Conservation (phyloP, 1,284 basidiomycete species). For the Cutaneotrichosporon sp. region DNA sequence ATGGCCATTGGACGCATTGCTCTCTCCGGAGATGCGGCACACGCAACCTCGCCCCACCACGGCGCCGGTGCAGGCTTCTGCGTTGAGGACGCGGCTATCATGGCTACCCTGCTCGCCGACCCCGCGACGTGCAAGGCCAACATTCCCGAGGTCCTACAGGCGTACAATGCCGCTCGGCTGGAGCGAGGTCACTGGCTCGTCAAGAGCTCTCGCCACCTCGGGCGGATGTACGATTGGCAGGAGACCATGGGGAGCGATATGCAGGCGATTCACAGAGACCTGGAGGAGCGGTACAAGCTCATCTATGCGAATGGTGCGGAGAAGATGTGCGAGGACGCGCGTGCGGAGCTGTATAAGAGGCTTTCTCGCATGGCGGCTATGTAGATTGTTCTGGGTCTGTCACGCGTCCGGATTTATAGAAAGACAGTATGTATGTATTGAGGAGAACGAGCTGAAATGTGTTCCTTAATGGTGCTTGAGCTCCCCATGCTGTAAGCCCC, state of each 20-base stretch:
- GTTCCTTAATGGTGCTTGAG: too few species aligned
- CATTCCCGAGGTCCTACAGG: slow-evolving; percentile 7
- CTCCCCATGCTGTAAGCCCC: too few species aligned
- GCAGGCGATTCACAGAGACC: slow-evolving; percentile 11
- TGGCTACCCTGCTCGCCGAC: slow-evolving; percentile 11
- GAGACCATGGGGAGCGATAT: slow-evolving; percentile 15
- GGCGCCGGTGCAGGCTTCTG: slow-evolving; percentile 24
- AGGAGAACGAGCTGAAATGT: too few species aligned
- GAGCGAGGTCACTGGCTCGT: slow-evolving; percentile 21
- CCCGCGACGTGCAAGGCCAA: neutral
- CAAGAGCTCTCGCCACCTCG: slow-evolving; percentile 10
- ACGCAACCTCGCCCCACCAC: slow-evolving; percentile 23
- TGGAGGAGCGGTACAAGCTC: slow-evolving; percentile 8
- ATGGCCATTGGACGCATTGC: slow-evolving; percentile 12
- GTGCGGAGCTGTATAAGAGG: neutral
- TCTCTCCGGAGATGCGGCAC: slow-evolving; percentile 19
- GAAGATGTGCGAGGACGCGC: slow-evolving; percentile 5
- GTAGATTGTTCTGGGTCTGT: too few species aligned
- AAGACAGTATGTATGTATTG: too few species aligned
- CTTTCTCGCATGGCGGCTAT: too few species aligned
- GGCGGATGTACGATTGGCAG: slow-evolving; percentile 22
- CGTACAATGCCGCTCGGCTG: slow-evolving; percentile 11
- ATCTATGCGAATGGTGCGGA: slow-evolving; percentile 11
- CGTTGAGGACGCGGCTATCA: slow-evolving; percentile 20
- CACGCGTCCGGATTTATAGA: too few species aligned